Conservation (phyloP, 2,329 filamentous ascomycete genomes). For the Lecanicillium sp. region DNA sequence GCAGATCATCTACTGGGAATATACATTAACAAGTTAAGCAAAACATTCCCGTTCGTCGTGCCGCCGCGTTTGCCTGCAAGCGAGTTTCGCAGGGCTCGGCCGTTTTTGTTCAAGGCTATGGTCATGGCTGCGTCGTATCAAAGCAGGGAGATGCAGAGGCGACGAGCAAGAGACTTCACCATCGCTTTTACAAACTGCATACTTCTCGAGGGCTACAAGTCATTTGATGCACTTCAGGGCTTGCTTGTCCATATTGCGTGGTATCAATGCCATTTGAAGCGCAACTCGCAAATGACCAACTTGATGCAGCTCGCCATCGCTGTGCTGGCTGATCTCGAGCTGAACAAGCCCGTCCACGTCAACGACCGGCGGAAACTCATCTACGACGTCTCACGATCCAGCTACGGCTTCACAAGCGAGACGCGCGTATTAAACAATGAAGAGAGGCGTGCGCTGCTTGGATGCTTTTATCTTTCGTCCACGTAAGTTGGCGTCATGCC, state of each 20-base stretch:
- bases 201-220: constrained; percentile 2
- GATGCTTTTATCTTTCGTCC: constrained; percentile 10
- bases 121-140: constrained; percentile 6
- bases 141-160: constrained; percentile 7
- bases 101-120: constrained; percentile 12
- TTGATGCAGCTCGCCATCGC: constrained; percentile 8
- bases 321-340: constrained; percentile 3
- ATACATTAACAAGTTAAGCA: background rate
- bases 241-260: constrained; percentile 7
- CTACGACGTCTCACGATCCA: constrained; percentile 1
- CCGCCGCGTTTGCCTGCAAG: background rate
- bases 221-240: constrained; percentile 7
- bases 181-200: constrained; percentile 4
- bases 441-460: constrained; percentile 5
- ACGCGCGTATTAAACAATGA: constrained; percentile 1
- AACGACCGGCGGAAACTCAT: constrained; percentile 10
- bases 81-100: background rate
- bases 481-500: background rate
- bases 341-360: constrained; percentile 7
- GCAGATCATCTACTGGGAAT: background rate
- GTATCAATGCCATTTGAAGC: constrained; percentile 11
- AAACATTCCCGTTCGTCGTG: constrained; percentile 7
- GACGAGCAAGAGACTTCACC: constrained; percentile 6
- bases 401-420: constrained; percentile 9
- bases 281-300: constrained; percentile 11